Conservation (phyloP, 2,329 filamentous ascomycete genomes). For the Epichloe aotearoae region DNA sequence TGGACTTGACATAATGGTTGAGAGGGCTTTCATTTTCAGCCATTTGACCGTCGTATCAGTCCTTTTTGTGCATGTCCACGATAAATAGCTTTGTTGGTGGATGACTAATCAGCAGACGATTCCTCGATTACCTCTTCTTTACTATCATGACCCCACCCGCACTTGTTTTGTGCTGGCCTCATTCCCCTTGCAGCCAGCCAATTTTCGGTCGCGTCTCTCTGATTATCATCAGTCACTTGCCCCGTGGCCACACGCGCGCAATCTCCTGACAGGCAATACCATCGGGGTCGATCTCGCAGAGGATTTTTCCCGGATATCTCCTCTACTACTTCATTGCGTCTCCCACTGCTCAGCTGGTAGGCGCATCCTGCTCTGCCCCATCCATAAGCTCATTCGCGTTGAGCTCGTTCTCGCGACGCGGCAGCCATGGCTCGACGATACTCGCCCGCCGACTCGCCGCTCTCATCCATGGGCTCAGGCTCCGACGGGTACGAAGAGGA, state of each 20-base stretch:
- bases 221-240: neutral
- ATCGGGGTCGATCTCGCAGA: neutral
- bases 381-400: neutral
- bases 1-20: too few relatives aligned
- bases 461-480: slow-evolving; percentile 33
- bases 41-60: too few relatives aligned
- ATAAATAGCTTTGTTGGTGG: too few relatives aligned
- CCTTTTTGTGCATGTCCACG: too few relatives aligned
- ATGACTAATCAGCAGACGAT: too few relatives aligned
- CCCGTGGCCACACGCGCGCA: neutral
- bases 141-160: neutral
- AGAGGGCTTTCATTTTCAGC: too few relatives aligned
- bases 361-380: neutral
- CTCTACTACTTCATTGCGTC: neutral
- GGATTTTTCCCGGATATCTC: neutral
- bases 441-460: slow-evolving; percentile 31
- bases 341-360: neutral
- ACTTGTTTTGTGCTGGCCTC: neutral
- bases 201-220: neutral
- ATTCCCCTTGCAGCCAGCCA: slow-evolving; percentile 1
- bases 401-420: slow-evolving; percentile 8
- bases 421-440: slow-evolving; percentile 23
- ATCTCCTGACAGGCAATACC: neutral
- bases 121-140: neutral
- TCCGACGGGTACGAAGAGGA: slow-evolving; percentile 33